phyloP scores from a whole-genome alignment of 176 grass and related monocot genomes.

The Triticum turgidum region DNA sequence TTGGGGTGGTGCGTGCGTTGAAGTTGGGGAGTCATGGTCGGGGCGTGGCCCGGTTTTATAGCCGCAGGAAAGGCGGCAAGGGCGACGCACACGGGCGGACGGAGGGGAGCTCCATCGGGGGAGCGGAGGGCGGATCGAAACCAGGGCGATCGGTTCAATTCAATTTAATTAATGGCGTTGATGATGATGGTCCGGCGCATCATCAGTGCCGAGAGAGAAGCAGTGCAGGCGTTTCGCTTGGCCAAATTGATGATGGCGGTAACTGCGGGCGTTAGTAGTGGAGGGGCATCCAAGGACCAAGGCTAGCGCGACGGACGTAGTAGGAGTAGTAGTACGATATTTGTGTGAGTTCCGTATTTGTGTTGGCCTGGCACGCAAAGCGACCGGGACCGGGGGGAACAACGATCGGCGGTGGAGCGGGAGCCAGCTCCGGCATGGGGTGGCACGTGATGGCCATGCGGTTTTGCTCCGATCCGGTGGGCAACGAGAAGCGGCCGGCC shows the following conservation, averaged over 20 bases:
- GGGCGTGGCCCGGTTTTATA: conserved; percentile 41
- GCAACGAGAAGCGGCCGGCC: background rate
- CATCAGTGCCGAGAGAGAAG: background rate
- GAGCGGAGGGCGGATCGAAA: too few relatives aligned
- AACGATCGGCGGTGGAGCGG: background rate
- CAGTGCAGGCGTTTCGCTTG: background rate
- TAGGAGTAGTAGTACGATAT: background rate
- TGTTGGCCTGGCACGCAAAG: background rate
- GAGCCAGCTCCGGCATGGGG: background rate
- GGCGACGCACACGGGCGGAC: background rate
- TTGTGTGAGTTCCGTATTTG: background rate
- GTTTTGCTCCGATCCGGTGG: background rate
- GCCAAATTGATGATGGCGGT: too few relatives aligned
- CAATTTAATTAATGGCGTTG: background rate
- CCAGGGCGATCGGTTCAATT: too few relatives aligned
- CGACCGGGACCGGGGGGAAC: background rate
- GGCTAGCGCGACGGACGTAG: too few relatives aligned
- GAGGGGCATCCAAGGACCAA: too few relatives aligned
- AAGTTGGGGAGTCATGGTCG: conserved; percentile 3
- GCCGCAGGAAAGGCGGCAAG: conserved; percentile 7
- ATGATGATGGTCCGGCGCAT: background rate
- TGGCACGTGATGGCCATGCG: conserved; percentile 42
- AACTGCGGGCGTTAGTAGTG: too few relatives aligned
- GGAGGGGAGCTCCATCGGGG: too few relatives aligned
- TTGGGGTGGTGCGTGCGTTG: background rate